phyloP scores from a whole-genome alignment of 495 filamentous ascomycete genomes.

The Neurospora sp. region DNA sequence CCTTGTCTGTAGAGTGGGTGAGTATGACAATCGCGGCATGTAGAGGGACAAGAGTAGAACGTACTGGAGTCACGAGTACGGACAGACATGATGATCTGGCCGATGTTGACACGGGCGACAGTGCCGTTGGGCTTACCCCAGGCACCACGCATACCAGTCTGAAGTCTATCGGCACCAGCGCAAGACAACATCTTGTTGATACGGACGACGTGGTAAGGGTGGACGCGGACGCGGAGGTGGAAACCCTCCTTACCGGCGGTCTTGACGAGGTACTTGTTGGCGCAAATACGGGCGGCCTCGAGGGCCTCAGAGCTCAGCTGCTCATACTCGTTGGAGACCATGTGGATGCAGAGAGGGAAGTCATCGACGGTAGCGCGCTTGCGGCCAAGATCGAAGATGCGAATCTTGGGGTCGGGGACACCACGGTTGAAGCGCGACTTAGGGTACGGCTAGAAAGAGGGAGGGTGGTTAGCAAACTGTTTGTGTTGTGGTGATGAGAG shows the following conservation, averaged over 20 bases:
- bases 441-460: conserved; percentile 69
- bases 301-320: conserved; percentile 98
- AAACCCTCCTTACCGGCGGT: conserved; percentile 96
- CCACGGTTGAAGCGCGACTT: conserved; percentile 99
- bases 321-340: conserved; percentile 99
- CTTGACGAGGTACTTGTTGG: conserved; percentile 99
- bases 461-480: conserved; percentile 24
- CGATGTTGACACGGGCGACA: conserved; percentile 98
- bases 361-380: conserved; percentile 98
- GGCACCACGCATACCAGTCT: conserved; percentile 99
- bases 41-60: conserved; percentile 17
- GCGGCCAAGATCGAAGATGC: conserved; percentile 98
- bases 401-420: conserved; percentile 99
- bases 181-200: conserved; percentile 99
- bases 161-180: conserved; percentile 98
- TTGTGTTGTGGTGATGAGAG: not conserved
- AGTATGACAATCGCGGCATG: conserved; percentile 5
- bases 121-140: conserved; percentile 98
- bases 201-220: conserved; percentile 98
- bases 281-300: conserved; percentile 97
- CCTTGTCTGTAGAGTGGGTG: conserved; percentile 51
- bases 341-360: conserved; percentile 95
- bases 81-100: conserved; percentile 94
- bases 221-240: conserved; percentile 95
- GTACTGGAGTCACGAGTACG: conserved; percentile 82